Percentiles rank a stretch among this genome's conserved stretches.
These are phyloP conservation scores for Primulina eburnea DNA, from an alignment of 257 asterid species.

Conservation along the genomic window DNA sequence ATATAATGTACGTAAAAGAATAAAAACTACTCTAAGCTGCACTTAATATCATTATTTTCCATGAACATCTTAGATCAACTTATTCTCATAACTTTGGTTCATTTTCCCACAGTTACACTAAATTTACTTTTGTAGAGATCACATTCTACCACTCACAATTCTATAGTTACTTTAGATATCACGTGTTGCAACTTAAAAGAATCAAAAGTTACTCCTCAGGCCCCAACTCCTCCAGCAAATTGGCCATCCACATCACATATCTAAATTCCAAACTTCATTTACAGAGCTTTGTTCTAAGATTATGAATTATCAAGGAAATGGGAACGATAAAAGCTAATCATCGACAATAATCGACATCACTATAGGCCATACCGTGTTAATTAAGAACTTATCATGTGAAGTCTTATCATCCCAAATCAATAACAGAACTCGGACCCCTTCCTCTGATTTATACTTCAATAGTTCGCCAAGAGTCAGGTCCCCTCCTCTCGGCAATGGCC, in stretches of 20 bases:
- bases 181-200: too few species aligned
- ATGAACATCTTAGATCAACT: too few species aligned
- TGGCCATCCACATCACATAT: neutral
- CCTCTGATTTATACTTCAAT: slow-evolving; percentile 54
- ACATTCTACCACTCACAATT: neutral
- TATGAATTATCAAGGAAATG: neutral
- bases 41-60: too few species aligned
- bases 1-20: too few species aligned
- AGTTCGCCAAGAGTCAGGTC: slow-evolving; percentile 50
- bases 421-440: slow-evolving; percentile 55
- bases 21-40: neutral
- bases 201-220: neutral
- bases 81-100: neutral
- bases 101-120: neutral
- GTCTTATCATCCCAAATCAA: slow-evolving; percentile 70
- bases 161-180: too few species aligned
- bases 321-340: neutral
- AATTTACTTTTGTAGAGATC: neutral
- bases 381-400: slow-evolving; percentile 46
- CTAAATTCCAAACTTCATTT: neutral
- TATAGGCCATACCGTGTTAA: slow-evolving; percentile 36
- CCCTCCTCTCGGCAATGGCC: slow-evolving; percentile 44
- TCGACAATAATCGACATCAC: neutral
- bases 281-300: too few species aligned
- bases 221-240: neutral